phyloP scores from a whole-genome alignment of 2,329 filamentous ascomycete species.

The Knufia petricola region DNA sequence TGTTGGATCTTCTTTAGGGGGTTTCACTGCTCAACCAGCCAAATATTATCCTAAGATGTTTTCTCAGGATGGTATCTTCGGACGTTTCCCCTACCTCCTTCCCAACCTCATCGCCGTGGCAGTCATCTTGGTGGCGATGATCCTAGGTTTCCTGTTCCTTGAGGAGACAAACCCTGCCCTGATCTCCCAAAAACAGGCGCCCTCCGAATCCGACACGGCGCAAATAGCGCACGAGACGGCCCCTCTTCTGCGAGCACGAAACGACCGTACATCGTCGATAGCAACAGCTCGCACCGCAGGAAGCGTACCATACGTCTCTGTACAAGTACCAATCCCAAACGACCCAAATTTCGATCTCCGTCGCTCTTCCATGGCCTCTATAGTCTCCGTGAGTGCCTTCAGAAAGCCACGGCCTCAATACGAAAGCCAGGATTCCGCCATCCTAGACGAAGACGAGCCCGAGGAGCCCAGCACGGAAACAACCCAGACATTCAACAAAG shows the following conservation, averaged over 20 bases:
- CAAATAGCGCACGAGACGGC: conserved; percentile 12
- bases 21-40: conserved; percentile 18
- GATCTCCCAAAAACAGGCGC: not conserved
- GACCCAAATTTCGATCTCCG: conserved; percentile 17
- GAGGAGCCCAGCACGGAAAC: not conserved
- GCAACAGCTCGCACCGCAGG: not conserved
- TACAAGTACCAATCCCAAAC: conserved; percentile 9
- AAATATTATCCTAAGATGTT: conserved; percentile 15
- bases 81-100: conserved; percentile 20
- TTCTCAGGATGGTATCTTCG: conserved; percentile 17
- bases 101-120: conserved; percentile 18
- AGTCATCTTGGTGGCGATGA: conserved; percentile 15
- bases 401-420: not conserved
- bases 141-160: conserved; percentile 16
- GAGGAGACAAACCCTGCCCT: conserved; percentile 18
- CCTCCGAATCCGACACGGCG: not conserved
- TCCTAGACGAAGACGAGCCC: conserved; percentile 9
- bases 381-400: conserved; percentile 11
- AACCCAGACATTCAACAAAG: conserved; percentile 13
- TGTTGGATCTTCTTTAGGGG: conserved; percentile 16
- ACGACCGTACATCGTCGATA: not conserved
- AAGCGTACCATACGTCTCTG: conserved; percentile 7
- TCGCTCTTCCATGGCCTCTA: conserved; percentile 12
- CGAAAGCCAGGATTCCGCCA: conserved; percentile 2
- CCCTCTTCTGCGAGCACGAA: conserved; percentile 8